Base-by-base conservation (phyloP, 1,139 yeast species). In the Yamadazyma conglobata region DNA sequence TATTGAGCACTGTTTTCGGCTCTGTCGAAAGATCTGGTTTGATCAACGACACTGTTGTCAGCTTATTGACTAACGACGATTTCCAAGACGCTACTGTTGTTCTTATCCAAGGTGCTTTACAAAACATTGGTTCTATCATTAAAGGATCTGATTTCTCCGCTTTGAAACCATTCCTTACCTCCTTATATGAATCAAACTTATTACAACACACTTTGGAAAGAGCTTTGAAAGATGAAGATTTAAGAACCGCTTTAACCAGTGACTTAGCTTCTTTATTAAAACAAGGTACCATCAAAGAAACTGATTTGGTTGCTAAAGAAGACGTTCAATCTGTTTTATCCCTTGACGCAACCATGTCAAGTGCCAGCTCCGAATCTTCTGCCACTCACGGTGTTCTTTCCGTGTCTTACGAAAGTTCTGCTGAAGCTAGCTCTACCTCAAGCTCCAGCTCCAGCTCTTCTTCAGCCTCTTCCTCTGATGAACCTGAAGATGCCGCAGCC, bases 1-100 rank as follows among this genome's bases (percentile, higher is more conserved):
- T 60, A 37, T 46, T 58, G 17, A 50, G 56, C 16, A 60, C 65
- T n/a, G 47, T 60, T 17, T 48, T 60, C 30, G 31, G 49, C 2
- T 47, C 64, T 3, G 51, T 59, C 31, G 55, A 48, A 25, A 43
- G 54, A 42, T 57, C 64, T 3, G 58, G 59, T 6, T 46, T 60
- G 28, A 32, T 60, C 27, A 51, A 47, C 26, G 54, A 47, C 23
- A 57, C 64, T 20, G 36, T 60, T 23, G 31, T 40, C 30, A 40
- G 48, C 9, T 50, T 60, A 38, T 47, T 60, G 22, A 45, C 52
- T n/a, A 48, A 56, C 39, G 42, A 51, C 4, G 34, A 44, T 30
- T 60, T 60, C 46, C 61, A 57, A 40, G 43, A 44, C 19, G 50
- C 48, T n/a, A 47, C 56, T 15, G 61, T 50, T 10, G 35, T 39